Percentiles rank a stretch among this genome's conserved stretches.
phyloP scores from a whole-genome alignment of 768 basidiomycete species.

The Leccinellum albellum region DNA sequence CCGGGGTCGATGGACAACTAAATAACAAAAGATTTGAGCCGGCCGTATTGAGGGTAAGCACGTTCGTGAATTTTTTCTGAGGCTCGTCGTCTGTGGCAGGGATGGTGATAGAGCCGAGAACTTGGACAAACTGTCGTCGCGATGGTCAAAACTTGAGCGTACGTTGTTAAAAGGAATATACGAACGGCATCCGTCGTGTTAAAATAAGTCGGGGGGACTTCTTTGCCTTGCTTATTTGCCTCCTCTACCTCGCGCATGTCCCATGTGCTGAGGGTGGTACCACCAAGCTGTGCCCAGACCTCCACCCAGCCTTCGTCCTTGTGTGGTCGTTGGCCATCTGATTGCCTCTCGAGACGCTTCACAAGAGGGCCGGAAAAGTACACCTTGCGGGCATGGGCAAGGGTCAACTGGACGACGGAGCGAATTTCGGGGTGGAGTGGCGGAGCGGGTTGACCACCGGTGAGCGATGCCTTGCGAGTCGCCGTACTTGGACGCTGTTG shows the following conservation, averaged over 20 bases:
- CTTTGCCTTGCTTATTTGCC: conserved; percentile 71
- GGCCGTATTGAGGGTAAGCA: conserved; percentile 90
- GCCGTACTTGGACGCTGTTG: conserved; percentile 17
- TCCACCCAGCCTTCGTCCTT: conserved; percentile 81
- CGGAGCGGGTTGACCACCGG: conserved; percentile 18
- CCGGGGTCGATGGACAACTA: conserved; percentile 69
- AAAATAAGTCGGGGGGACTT: conserved; percentile 84
- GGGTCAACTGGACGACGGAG: conserved; percentile 69
- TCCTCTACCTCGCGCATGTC: conserved; percentile 86
- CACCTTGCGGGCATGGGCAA: conserved; percentile 78
- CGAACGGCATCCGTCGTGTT: conserved; percentile 87
- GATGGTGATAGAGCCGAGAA: conserved; percentile 68
- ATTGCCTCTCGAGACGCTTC: conserved; percentile 69
- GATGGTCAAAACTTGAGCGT: conserved; percentile 5
- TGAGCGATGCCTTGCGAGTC: conserved; percentile 19
- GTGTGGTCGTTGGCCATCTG: conserved; percentile 64
- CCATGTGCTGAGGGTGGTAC: conserved; percentile 88
- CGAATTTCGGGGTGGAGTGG: conserved; percentile 79
- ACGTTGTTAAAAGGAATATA: conserved; percentile 12
- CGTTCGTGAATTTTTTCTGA: conserved; percentile 61
- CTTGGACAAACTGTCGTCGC: conserved; percentile 63
- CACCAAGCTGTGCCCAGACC: conserved; percentile 87
- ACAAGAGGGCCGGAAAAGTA: conserved; percentile 85
- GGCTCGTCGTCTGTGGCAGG: conserved; percentile 50
- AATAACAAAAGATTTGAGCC: conserved; percentile 88